phyloP scores from a whole-genome alignment of 345 rosid species.

The Bretschneidera sinensis region DNA sequence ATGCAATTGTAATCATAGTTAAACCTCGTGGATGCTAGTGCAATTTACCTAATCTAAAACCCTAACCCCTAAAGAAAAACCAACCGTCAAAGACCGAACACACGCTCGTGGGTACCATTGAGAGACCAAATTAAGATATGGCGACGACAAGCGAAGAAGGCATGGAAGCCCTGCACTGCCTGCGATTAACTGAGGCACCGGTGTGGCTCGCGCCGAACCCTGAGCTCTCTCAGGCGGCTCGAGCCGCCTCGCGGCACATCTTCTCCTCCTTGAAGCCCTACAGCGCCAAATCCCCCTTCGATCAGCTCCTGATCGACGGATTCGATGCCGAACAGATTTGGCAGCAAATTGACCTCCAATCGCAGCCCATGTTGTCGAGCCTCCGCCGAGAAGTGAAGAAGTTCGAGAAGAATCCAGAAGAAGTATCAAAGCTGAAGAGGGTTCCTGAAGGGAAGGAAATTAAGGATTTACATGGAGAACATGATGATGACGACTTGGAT shows the following conservation, averaged over 20 bases:
- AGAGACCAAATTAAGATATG: slow-evolving; percentile 24
- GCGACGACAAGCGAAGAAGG: slow-evolving; percentile 34
- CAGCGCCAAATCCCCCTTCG: slow-evolving; percentile 63
- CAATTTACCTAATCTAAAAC: too few species aligned
- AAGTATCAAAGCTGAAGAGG: slow-evolving; percentile 30
- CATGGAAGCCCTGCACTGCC: slow-evolving; percentile 42
- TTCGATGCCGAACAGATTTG: slow-evolving; percentile 93
- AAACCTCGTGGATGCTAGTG: too few species aligned
- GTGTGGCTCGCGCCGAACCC: slow-evolving; percentile 59
- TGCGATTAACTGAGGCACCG: slow-evolving; percentile 67
- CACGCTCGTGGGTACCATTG: too few species aligned
- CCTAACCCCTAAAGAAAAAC: slow-evolving; percentile 4
- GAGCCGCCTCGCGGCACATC: slow-evolving; percentile 54
- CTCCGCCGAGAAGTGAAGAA: slow-evolving; percentile 52
- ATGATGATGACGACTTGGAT: slow-evolving; percentile 25
- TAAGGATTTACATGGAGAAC: slow-evolving; percentile 8
- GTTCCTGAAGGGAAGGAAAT: slow-evolving; percentile 18
- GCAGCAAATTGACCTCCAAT: slow-evolving; percentile 87
- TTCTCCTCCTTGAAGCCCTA: slow-evolving; percentile 52
- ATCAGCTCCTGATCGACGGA: slow-evolving; percentile 61
- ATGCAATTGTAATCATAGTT: too few species aligned
- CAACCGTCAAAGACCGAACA: not conserved
- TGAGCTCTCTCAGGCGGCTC: slow-evolving; percentile 42
- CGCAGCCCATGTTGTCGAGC: slow-evolving; percentile 51
- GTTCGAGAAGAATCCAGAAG: slow-evolving; percentile 56